Evolutionary conservation across 139 green algal genomes (phyloP).

Genomic region (Chlorella ohadii): DNA sequence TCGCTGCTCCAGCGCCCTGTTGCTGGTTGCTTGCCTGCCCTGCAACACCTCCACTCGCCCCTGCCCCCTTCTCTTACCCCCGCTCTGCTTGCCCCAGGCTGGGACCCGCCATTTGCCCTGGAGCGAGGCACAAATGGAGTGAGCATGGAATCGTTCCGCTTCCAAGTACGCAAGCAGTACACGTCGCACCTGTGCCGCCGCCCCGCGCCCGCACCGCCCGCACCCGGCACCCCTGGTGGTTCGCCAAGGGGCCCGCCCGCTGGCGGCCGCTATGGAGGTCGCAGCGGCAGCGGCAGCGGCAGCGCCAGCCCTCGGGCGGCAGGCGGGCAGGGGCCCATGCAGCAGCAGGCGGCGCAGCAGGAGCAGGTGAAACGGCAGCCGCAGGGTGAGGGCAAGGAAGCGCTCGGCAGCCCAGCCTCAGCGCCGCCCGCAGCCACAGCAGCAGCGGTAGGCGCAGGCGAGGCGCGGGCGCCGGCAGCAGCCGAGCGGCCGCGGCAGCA

Average conservation of each 20-base stretch:
- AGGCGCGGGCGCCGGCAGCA: neutral
- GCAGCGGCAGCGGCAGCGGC: neutral
- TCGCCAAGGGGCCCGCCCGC: neutral
- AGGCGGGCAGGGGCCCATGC: neutral
- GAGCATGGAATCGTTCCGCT: conserved; percentile 62
- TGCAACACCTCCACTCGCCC: no score
- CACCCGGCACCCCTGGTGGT: neutral
- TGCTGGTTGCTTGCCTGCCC: no score
- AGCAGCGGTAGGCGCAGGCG: neutral
- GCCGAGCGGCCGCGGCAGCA: neutral
- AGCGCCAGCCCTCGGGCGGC: neutral
- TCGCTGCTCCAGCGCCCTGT: no score
- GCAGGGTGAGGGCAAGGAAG: no score
- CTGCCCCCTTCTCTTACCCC: conserved; percentile 45
- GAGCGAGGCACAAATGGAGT: conserved; percentile 65
- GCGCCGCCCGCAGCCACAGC: neutral
- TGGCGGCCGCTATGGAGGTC: neutral
- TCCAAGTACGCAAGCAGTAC: conserved; percentile 64
- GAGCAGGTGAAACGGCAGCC: neutral
- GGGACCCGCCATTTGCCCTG: conserved; percentile 61
- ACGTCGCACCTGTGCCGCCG: conserved; percentile 64
- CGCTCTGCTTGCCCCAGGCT: conserved; percentile 39
- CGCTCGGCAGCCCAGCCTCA: no score
- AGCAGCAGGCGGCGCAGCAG: neutral
- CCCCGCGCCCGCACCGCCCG: neutral